These are phyloP conservation scores for Rosa persica DNA, from an alignment of 306 rosid genomes.

Conservation along the genomic window DNA sequence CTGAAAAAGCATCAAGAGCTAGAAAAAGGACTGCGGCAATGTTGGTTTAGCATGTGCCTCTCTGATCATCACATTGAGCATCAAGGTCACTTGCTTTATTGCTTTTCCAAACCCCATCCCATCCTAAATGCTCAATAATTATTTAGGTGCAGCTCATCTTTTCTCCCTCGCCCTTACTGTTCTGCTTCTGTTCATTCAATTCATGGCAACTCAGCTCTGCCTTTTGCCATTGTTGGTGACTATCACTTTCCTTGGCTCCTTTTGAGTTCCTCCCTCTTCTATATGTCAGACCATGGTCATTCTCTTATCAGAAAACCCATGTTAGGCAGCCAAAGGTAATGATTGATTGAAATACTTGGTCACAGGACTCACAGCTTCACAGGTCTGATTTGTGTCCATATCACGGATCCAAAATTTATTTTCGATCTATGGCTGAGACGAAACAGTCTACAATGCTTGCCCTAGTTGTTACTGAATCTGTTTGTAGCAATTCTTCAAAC, in stretches of 20 bases:
- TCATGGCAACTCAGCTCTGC: slow-evolving; percentile 36
- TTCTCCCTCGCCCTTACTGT: slow-evolving; percentile 13
- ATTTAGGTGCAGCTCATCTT: slow-evolving; percentile 74
- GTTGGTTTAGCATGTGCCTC: slow-evolving; percentile 73
- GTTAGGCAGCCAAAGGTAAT: slow-evolving; percentile 22
- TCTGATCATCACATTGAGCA: slow-evolving; percentile 59
- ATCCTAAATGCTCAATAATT: slow-evolving; percentile 48
- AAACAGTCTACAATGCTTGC: neutral
- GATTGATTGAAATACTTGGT: slow-evolving; percentile 9
- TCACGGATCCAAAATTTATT: neutral
- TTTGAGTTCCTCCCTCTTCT: slow-evolving; percentile 1
- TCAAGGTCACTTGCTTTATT: slow-evolving; percentile 68
- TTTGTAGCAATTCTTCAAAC: neutral
- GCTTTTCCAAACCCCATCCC: slow-evolving; percentile 45
- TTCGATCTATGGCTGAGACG: neutral
- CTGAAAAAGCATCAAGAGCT: neutral
- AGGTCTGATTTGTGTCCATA: neutral
- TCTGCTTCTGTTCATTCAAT: slow-evolving; percentile 16
- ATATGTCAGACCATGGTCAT: slow-evolving; percentile 10
- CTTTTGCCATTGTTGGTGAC: slow-evolving; percentile 21
- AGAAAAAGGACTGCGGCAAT: slow-evolving; percentile 38
- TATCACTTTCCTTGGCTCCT: slow-evolving; percentile 19
- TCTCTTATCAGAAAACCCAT: slow-evolving; percentile 14
- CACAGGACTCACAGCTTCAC: neutral
- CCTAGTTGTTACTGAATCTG: neutral